These are phyloP conservation scores for Magnolia sinica DNA, from an alignment of 164 flowering plant species.

Conservation along the genomic window DNA sequence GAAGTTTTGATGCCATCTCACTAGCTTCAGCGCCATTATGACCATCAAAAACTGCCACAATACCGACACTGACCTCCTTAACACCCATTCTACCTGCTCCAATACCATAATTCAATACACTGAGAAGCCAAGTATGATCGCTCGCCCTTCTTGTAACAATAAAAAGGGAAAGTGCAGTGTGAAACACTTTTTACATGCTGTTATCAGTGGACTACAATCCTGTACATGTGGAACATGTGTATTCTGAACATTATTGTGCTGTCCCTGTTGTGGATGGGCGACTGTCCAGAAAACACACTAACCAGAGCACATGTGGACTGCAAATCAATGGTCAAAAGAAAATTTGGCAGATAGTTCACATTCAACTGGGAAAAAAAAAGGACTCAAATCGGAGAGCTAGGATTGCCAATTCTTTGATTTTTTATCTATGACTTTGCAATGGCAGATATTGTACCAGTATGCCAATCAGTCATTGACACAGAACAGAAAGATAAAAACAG, in stretches of 20 bases:
- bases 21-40: conserved; percentile 98
- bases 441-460: neutral
- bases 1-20: conserved; percentile 88
- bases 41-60: conserved; percentile 94
- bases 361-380: neutral
- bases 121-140: neutral
- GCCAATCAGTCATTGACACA: neutral
- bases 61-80: conserved; percentile 61
- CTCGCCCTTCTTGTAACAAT: neutral
- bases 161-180: neutral
- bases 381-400: neutral
- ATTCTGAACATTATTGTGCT: neutral
- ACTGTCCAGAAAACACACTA: neutral
- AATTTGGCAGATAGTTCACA: neutral
- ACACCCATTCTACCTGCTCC: conserved; percentile 53
- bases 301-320: neutral
- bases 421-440: neutral
- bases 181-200: neutral
- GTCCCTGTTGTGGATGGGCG: neutral
- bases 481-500: neutral
- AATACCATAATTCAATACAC: conserved; percentile 4
- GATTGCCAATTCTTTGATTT: neutral
- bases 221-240: neutral
- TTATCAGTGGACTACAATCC: neutral
- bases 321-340: neutral